A percentile compares a stretch with the other conserved stretches of the same genome.
Evolutionary conservation across 176 grass and related monocot species (phyloP).

Genomic region (Tuctoria greenei): DNA sequence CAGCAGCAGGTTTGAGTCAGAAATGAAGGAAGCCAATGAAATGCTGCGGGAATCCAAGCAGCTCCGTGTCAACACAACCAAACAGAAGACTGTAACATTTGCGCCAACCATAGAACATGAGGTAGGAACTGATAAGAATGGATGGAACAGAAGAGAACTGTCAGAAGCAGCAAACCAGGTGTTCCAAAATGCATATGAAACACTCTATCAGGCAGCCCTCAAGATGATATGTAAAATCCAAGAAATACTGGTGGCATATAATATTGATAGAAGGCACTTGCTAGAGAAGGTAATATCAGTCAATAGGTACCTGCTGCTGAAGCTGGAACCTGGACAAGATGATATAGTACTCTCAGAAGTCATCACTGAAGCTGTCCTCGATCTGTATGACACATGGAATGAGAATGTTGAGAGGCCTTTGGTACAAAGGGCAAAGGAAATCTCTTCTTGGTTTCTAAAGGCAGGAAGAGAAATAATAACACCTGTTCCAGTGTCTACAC

Average conservation of each 20-base stretch:
- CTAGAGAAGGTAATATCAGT: slow-evolving; percentile 33
- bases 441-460: slow-evolving; percentile 38
- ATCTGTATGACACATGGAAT: slow-evolving; percentile 39
- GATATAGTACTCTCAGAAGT: slow-evolving; percentile 40
- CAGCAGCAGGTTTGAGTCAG: slow-evolving; percentile 59
- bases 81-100: slow-evolving; percentile 42
- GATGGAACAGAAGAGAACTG: slow-evolving; percentile 7
- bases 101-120: slow-evolving; percentile 27
- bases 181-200: slow-evolving; percentile 31
- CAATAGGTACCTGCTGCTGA: slow-evolving; percentile 44
- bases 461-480: slow-evolving; percentile 32
- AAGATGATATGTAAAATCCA: slow-evolving; percentile 41
- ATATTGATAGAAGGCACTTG: slow-evolving; percentile 39
- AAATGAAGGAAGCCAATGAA: slow-evolving; percentile 62
- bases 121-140: slow-evolving; percentile 18
- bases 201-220: slow-evolving; percentile 41
- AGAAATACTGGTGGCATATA: slow-evolving; percentile 31
- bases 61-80: slow-evolving; percentile 51
- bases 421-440: slow-evolving; percentile 38
- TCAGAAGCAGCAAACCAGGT: slow-evolving; percentile 35
- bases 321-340: slow-evolving; percentile 44
- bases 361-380: slow-evolving; percentile 37
- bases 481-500: slow-evolving; percentile 34
- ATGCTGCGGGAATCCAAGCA: slow-evolving; percentile 55
- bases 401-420: slow-evolving; percentile 43